phyloP scores from a whole-genome alignment of 108 stramenopile genomes.

The Phaeodactylum tricornutum region DNA sequence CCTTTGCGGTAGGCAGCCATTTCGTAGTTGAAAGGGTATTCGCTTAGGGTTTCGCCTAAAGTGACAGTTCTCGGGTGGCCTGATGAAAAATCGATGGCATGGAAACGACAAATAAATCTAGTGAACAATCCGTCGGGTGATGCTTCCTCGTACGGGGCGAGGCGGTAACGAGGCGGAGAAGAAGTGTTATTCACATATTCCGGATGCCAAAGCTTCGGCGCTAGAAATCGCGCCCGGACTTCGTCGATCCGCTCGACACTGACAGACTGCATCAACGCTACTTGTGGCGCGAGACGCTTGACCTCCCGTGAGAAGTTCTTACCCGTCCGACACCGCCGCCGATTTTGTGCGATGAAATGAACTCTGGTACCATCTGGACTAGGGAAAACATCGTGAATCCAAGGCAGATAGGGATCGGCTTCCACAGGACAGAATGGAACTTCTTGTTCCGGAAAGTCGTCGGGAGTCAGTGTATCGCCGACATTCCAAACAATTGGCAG shows the following conservation, averaged over 20 bases:
- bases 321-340: slow-evolving; percentile 65
- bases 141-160: slow-evolving; percentile 42
- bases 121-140: slow-evolving; percentile 40
- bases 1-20: slow-evolving; percentile 49
- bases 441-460: slow-evolving; percentile 28
- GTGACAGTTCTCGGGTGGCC: not conserved
- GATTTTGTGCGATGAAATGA: slow-evolving; percentile 73
- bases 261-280: slow-evolving; percentile 56
- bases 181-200: not conserved
- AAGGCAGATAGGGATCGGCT: slow-evolving; percentile 62
- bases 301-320: slow-evolving; percentile 21
- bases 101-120: slow-evolving; percentile 71
- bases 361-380: slow-evolving; percentile 28
- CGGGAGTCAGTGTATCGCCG: slow-evolving; percentile 25
- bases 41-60: slow-evolving; percentile 44
- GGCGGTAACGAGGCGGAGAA: slow-evolving; percentile 26
- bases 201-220: slow-evolving; percentile 41
- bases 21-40: slow-evolving; percentile 63
- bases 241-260: slow-evolving; percentile 35
- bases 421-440: slow-evolving; percentile 58
- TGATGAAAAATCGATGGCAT: not conserved
- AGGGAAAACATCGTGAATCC: slow-evolving; percentile 72
- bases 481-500: slow-evolving; percentile 37
- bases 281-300: slow-evolving; percentile 52
- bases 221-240: slow-evolving; percentile 19